Conservation (phyloP, 345 rosid genomes). For the Rhizophora apiculata region DNA sequence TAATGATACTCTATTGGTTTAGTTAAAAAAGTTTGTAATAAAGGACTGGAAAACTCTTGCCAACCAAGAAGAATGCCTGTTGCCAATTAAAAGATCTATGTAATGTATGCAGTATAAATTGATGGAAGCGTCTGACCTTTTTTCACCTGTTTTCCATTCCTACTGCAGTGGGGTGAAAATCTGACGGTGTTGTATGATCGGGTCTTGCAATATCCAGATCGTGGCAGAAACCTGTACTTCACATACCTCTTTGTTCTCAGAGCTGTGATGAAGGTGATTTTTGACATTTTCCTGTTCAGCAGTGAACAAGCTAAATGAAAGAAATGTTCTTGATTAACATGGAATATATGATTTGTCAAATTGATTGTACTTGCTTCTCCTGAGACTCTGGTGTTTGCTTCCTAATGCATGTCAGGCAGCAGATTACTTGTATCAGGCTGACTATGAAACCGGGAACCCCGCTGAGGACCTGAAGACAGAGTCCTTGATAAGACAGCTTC, state of each 20-base stretch:
- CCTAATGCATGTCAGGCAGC: constrained; percentile 51
- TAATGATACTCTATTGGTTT: too few species aligned
- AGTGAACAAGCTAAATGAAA: not conserved
- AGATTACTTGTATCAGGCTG: constrained; percentile 80
- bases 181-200: constrained; percentile 73
- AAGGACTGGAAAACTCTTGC: not conserved
- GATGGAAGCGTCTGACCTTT: not conserved
- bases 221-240: constrained; percentile 84
- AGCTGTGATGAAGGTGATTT: constrained; percentile 76
- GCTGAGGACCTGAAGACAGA: constrained; percentile 79
- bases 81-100: not conserved
- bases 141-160: constrained; percentile 13
- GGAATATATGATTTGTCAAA: not conserved
- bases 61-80: not conserved
- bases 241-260: constrained; percentile 89
- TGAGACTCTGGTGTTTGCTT: not conserved
- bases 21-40: not conserved
- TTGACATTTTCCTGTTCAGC: not conserved
- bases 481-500: constrained; percentile 72
- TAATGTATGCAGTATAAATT: not conserved
- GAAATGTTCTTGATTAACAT: constrained; percentile 1
- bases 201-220: constrained; percentile 78
- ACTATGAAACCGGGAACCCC: constrained; percentile 75
- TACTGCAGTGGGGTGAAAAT: constrained; percentile 94
- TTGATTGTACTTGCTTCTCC: not conserved